These are phyloP conservation scores for Neurospora sp. DNA, from an alignment of 495 filamentous ascomycete species.

Conservation along the genomic window DNA sequence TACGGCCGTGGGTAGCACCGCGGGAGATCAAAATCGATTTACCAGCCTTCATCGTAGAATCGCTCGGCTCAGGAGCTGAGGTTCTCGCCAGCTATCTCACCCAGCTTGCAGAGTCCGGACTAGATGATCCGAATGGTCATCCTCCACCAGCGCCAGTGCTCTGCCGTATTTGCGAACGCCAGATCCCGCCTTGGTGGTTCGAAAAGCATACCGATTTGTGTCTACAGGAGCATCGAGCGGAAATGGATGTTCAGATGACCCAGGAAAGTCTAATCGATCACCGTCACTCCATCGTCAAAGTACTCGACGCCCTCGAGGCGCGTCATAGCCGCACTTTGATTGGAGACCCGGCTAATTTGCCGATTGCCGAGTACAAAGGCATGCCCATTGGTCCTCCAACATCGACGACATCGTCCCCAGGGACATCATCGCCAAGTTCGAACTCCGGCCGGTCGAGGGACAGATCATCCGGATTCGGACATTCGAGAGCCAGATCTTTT, in stretches of 20 bases:
- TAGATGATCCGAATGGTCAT: constrained; percentile 69
- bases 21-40: constrained; percentile 93
- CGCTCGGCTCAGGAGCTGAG: constrained; percentile 87
- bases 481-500: constrained; percentile 67
- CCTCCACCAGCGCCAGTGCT: constrained; percentile 84
- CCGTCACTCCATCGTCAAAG: constrained; percentile 88
- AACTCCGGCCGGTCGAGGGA: constrained; percentile 69
- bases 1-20: constrained; percentile 81
- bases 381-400: constrained; percentile 69
- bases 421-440: constrained; percentile 47
- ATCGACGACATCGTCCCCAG: constrained; percentile 51
- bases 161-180: constrained; percentile 94
- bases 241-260: constrained; percentile 93
- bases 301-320: constrained; percentile 83
- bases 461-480: constrained; percentile 62
- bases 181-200: constrained; percentile 99
- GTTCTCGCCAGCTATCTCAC: constrained; percentile 91
- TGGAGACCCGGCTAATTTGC: constrained; percentile 43
- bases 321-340: constrained; percentile 58
- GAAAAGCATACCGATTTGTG: constrained; percentile 97
- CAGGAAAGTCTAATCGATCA: constrained; percentile 92
- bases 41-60: constrained; percentile 82
- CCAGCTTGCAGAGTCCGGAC: constrained; percentile 72
- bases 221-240: constrained; percentile 87
- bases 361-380: constrained; percentile 82